Conservation (phyloP, 2,329 filamentous ascomycete species). For the Colletotrichum phormii region DNA sequence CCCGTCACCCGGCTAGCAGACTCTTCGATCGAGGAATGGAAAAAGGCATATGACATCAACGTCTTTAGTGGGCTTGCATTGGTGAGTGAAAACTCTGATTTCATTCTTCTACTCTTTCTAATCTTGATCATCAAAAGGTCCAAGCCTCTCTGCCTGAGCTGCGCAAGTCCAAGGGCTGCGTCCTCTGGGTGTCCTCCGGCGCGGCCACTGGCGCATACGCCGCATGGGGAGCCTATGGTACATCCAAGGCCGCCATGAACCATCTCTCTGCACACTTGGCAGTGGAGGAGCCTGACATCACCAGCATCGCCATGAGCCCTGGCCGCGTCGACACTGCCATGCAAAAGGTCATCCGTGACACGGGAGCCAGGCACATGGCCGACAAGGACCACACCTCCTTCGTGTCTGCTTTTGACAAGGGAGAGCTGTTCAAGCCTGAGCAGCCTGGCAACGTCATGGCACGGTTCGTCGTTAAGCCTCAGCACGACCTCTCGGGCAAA, state of each 20-base stretch:
- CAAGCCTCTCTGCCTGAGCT: constrained; percentile 78
- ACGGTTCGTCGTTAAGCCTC: constrained; percentile 75
- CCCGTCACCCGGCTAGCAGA: constrained; percentile 79
- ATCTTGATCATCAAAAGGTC: constrained; percentile 59
- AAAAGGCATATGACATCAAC: constrained; percentile 81
- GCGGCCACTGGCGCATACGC: constrained; percentile 75
- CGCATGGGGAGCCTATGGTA: constrained; percentile 85
- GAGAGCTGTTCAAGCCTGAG: constrained; percentile 81
- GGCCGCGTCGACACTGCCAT: constrained; percentile 91
- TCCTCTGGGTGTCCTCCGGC: constrained; percentile 85
- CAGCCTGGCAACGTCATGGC: constrained; percentile 90
- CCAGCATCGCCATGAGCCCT: constrained; percentile 78
- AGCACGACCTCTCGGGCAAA: constrained; percentile 77
- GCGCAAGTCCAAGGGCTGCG: constrained; percentile 74
- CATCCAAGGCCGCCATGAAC: constrained; percentile 86
- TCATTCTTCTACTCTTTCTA: neutral
- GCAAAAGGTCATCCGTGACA: constrained; percentile 83
- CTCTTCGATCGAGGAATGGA: constrained; percentile 79
- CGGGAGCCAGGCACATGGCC: constrained; percentile 61
- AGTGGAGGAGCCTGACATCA: constrained; percentile 81
- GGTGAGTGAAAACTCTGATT: constrained; percentile 59
- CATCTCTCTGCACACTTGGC: constrained; percentile 80
- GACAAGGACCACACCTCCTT: constrained; percentile 75
- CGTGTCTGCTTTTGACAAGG: constrained; percentile 74
- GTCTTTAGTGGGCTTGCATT: constrained; percentile 86